Percentiles rank a stretch among this genome's conserved stretches.
Evolutionary conservation across 2,329 filamentous ascomycete species (phyloP).

Genomic region (Hypomyces rosellus): DNA sequence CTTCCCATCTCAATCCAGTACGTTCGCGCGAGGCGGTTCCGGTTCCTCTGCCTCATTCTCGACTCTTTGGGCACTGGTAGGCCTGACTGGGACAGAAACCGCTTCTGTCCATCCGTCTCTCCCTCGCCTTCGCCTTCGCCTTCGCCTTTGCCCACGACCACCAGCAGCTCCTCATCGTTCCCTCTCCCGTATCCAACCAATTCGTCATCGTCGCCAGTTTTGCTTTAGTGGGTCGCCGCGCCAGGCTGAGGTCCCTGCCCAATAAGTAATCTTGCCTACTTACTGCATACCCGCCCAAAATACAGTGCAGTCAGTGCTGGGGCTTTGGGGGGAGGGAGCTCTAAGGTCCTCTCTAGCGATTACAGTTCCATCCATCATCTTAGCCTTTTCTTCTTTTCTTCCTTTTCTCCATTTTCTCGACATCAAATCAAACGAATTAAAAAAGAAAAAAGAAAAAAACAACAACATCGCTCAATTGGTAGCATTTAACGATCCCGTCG

Average conservation of each 20-base stretch:
- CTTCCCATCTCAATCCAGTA: too few species aligned
- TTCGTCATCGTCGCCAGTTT: conserved; percentile 9
- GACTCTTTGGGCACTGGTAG: not conserved
- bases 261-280: not conserved
- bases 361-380: not conserved
- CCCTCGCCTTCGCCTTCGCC: not conserved
- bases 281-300: conserved; percentile 4
- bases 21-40: not conserved
- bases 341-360: not conserved
- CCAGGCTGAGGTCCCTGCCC: conserved; percentile 11
- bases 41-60: not conserved
- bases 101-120: too few species aligned
- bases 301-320: conserved; percentile 4
- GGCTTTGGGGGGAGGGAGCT: not conserved
- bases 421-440: not conserved
- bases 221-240: conserved; percentile 10
- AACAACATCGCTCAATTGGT: conserved; percentile 12
- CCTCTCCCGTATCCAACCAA: too few species aligned
- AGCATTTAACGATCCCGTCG: conserved; percentile 11
- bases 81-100: not conserved
- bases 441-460: not conserved
- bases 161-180: too few species aligned
- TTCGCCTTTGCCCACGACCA: not conserved
- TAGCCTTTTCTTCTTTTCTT: not conserved
- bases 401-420: conserved; percentile 1